Percentiles rank a stretch among this genome's conserved stretches.
These are phyloP conservation scores for Tylopilus intermedius DNA, from an alignment of 768 basidiomycete genomes.

Conservation along the genomic window DNA sequence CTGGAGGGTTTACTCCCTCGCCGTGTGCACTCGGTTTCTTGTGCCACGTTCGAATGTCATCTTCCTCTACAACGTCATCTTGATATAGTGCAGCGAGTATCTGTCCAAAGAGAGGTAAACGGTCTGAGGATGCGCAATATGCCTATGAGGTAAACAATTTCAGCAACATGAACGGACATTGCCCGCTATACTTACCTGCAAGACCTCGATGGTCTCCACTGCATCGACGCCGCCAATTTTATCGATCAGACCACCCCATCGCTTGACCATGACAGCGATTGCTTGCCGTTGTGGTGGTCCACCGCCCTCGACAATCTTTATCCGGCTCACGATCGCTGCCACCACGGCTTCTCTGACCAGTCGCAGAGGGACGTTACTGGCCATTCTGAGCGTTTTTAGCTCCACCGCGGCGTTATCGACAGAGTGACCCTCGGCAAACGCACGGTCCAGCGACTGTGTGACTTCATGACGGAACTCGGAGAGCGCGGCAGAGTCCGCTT, in stretches of 20 bases:
- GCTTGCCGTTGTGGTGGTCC: conserved; percentile 56
- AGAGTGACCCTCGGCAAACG: conserved; percentile 86
- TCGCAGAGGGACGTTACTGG: conserved; percentile 85
- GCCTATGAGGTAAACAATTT: conserved; percentile 36
- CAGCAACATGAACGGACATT: not conserved
- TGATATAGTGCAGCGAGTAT: conserved; percentile 86
- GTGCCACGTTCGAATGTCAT: conserved; percentile 88
- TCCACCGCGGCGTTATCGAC: conserved; percentile 93
- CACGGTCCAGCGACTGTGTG: conserved; percentile 81
- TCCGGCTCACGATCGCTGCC: conserved; percentile 70
- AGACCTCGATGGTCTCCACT: conserved; percentile 69
- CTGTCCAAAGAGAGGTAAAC: conserved; percentile 73
- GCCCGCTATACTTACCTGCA: conserved; percentile 55
- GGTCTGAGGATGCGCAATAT: conserved; percentile 60
- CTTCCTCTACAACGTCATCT: conserved; percentile 86
- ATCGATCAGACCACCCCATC: conserved; percentile 83
- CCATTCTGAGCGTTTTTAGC: conserved; percentile 94
- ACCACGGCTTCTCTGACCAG: conserved; percentile 87
- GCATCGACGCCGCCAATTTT: conserved; percentile 79
- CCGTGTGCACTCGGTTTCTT: conserved; percentile 50
- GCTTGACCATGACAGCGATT: conserved; percentile 54
- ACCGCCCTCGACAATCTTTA: conserved; percentile 56
- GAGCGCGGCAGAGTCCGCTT: conserved; percentile 43
- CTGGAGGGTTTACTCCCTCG: conserved; percentile 38
- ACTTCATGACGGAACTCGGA: conserved; percentile 75